phyloP scores from a whole-genome alignment of 257 asterid genomes.

The Agastache rugosa region DNA sequence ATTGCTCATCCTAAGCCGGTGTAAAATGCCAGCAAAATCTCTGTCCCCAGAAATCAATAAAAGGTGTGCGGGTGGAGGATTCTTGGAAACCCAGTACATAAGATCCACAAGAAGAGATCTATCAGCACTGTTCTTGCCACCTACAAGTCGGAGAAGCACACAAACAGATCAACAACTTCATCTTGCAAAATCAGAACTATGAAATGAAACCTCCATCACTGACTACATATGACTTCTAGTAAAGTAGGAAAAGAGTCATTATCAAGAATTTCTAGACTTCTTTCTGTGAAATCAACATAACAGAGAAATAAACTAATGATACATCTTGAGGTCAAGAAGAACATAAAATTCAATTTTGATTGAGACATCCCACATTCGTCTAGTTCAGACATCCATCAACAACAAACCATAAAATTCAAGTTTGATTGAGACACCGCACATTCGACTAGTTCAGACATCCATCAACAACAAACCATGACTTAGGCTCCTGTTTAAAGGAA shows the following conservation, averaged over 20 bases:
- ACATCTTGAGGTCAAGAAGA: not conserved
- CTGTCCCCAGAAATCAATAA: constrained; percentile 85
- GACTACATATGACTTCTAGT: not conserved
- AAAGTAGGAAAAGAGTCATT: not conserved
- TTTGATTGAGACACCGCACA: not conserved
- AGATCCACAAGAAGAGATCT: constrained; percentile 92
- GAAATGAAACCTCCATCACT: not conserved
- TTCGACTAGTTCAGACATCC: not conserved
- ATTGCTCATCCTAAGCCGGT: constrained; percentile 85
- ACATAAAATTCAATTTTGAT: not conserved
- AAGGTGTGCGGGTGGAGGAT: constrained; percentile 98
- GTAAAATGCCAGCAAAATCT: constrained; percentile 82
- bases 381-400: constrained; percentile 7
- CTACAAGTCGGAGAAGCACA: constrained; percentile 40
- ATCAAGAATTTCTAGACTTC: not conserved
- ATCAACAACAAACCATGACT: not conserved
- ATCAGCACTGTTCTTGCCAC: constrained; percentile 95
- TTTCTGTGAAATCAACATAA: not conserved
- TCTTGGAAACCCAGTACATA: constrained; percentile 90
- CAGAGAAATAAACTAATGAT: not conserved
- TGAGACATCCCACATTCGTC: not conserved
- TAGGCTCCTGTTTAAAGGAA: not conserved
- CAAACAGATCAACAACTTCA: constrained; percentile 12
- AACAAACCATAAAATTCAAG: not conserved
- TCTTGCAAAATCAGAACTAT: not conserved